Percentiles rank a stretch among this genome's conserved stretches.
These are phyloP conservation scores for Vanrija sp. DNA, from an alignment of 1,284 basidiomycete species.

Conservation along the genomic window DNA sequence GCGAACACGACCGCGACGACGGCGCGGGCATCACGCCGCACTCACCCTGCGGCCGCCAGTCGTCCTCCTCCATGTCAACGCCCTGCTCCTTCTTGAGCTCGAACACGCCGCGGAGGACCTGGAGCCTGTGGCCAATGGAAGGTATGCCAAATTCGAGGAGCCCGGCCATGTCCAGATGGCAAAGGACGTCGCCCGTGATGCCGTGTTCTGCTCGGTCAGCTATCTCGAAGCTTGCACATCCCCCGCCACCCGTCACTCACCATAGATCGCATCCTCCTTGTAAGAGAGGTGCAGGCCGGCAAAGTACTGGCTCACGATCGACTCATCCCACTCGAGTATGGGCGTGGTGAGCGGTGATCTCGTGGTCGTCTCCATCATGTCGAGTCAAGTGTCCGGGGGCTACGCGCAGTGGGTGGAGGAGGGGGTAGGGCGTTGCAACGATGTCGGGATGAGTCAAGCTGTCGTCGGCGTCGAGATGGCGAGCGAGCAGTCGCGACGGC, in stretches of 20 bases:
- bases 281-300: slow-evolving; percentile 67
- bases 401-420: no score
- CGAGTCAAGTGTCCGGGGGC: no score
- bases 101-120: slow-evolving; percentile 85
- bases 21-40: slow-evolving; percentile 9
- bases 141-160: slow-evolving; percentile 79
- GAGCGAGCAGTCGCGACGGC: no score
- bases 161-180: slow-evolving; percentile 71
- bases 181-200: slow-evolving; percentile 81
- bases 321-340: slow-evolving; percentile 70
- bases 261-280: slow-evolving; percentile 64
- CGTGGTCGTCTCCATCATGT: slow-evolving; percentile 28
- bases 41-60: slow-evolving; percentile 87
- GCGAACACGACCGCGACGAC: not conserved
- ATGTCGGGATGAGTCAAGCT: no score
- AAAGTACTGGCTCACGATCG: slow-evolving; percentile 72
- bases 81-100: slow-evolving; percentile 77
- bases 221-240: not conserved
- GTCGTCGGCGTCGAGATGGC: no score
- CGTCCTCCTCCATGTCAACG: slow-evolving; percentile 75
- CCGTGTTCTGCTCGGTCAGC: slow-evolving; percentile 64
- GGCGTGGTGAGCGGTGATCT: slow-evolving; percentile 21
- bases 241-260: slow-evolving; percentile 28
- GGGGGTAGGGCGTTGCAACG: no score
- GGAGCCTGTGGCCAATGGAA: slow-evolving; percentile 79